Conservation (phyloP, 805 yeast species). For the Lipomyces starkeyi region DNA sequence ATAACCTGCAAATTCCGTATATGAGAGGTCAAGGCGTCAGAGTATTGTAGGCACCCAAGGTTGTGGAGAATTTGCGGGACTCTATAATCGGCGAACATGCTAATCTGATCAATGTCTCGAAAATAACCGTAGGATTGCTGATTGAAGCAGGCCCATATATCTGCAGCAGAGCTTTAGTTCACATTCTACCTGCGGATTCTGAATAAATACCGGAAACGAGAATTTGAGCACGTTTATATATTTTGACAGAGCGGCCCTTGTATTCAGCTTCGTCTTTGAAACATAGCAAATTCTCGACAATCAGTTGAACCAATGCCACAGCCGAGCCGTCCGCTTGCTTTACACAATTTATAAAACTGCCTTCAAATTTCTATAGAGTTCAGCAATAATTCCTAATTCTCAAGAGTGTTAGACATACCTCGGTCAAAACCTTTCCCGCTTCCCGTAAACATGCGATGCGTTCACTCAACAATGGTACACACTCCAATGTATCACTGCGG, state of each 20-base stretch:
- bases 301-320: constrained; percentile 43
- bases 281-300: constrained; percentile 43
- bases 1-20: constrained; percentile 40
- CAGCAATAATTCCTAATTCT: background rate
- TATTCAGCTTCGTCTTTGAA: constrained; percentile 47
- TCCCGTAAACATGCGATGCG: constrained; percentile 47
- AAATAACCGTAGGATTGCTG: constrained; percentile 49
- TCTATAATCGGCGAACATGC: constrained; percentile 56
- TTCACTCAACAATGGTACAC: constrained; percentile 47
- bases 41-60: constrained; percentile 49
- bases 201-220: constrained; percentile 41
- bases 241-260: constrained; percentile 43
- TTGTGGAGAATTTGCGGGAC: constrained; percentile 52
- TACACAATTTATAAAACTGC: constrained; percentile 42
- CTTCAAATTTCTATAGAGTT: constrained; percentile 20
- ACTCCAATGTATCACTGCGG: constrained; percentile 44
- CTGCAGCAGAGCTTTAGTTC: constrained; percentile 40
- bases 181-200: background rate
- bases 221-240: constrained; percentile 53
- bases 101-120: constrained; percentile 49
- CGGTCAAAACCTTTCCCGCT: constrained; percentile 46
- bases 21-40: constrained; percentile 39
- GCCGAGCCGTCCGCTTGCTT: constrained; percentile 45
- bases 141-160: constrained; percentile 54
- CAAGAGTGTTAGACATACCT: constrained; percentile 7